Percentiles rank a stretch among this genome's conserved stretches.
Evolutionary conservation across 768 basidiomycete genomes (phyloP).

Genomic region (Harrya chromipes): DNA sequence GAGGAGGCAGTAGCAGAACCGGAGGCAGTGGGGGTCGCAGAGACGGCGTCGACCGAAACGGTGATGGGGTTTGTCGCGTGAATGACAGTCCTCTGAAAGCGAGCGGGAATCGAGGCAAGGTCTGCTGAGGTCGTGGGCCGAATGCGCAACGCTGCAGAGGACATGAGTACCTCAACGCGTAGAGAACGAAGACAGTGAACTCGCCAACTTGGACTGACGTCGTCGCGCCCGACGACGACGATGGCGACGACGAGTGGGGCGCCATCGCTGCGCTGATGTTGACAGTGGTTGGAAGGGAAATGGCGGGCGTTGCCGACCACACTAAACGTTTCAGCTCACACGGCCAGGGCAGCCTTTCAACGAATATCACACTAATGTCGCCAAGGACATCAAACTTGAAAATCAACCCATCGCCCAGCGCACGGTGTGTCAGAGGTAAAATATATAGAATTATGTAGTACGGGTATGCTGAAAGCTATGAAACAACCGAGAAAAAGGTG

Average conservation of each 20-base stretch:
- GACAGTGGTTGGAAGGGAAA: slow-evolving; percentile 26
- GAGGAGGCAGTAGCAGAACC: slow-evolving; percentile 49
- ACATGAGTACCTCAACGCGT: background rate
- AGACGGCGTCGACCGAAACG: slow-evolving; percentile 78
- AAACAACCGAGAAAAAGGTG: slow-evolving; percentile 15
- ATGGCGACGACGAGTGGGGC: slow-evolving; percentile 63
- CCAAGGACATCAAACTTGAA: slow-evolving; percentile 4
- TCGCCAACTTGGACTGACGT: slow-evolving; percentile 93
- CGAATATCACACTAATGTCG: background rate
- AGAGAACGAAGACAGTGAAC: slow-evolving; percentile 31
- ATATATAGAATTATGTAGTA: slow-evolving; percentile 33
- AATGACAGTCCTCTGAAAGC: slow-evolving; percentile 90
- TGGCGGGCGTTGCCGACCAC: slow-evolving; percentile 29
- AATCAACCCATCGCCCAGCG: background rate
- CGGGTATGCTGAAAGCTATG: slow-evolving; percentile 31
- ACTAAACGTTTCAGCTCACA: slow-evolving; percentile 22
- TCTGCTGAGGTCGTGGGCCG: slow-evolving; percentile 86
- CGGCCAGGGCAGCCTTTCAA: slow-evolving; percentile 10
- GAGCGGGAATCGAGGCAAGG: slow-evolving; percentile 80
- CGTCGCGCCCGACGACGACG: slow-evolving; percentile 59
- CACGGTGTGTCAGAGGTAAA: slow-evolving; percentile 9
- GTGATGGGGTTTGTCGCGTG: slow-evolving; percentile 69
- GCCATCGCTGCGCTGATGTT: slow-evolving; percentile 53
- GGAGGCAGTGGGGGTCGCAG: slow-evolving; percentile 47
- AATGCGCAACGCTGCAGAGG: slow-evolving; percentile 74